phyloP scores from a whole-genome alignment of 352 stramenopile genomes.

The Globisporangium echinulatum region DNA sequence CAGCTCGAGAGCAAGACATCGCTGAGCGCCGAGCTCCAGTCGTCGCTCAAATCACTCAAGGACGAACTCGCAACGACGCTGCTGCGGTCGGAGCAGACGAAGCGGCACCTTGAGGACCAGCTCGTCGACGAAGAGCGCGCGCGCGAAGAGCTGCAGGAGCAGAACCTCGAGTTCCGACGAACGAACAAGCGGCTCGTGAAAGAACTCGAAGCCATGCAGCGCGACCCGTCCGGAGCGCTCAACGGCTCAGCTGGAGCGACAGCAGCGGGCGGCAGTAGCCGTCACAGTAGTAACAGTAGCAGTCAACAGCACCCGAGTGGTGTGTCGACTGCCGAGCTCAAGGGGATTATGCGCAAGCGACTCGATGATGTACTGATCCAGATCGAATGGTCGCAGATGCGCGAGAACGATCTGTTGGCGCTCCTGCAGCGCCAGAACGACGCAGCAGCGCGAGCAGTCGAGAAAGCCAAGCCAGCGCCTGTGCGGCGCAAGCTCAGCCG shows the following conservation, averaged over 20 bases:
- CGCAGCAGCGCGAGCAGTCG: not conserved
- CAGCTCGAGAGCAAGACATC: conserved; percentile 41
- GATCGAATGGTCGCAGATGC: conserved; percentile 60
- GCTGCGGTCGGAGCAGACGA: conserved; percentile 61
- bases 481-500: conserved; percentile 46
- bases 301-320: conserved; percentile 4
- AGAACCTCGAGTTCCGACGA: conserved; percentile 67
- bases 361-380: conserved; percentile 36
- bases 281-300: not conserved
- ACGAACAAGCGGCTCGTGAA: conserved; percentile 62
- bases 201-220: conserved; percentile 47
- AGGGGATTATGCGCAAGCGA: conserved; percentile 35
- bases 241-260: not conserved
- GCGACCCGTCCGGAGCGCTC: conserved; percentile 10
- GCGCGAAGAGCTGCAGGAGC: conserved; percentile 64
- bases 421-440: conserved; percentile 20
- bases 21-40: conserved; percentile 47
- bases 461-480: conserved; percentile 13
- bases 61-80: conserved; percentile 49
- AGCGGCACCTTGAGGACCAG: conserved; percentile 73
- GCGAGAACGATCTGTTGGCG: conserved; percentile 54
- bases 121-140: conserved; percentile 66
- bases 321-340: conserved; percentile 21
- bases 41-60: conserved; percentile 52
- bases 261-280: not conserved